A percentile compares a stretch with the other conserved stretches of the same genome.
phyloP scores from a whole-genome alignment of 2,329 filamentous ascomycete genomes.

The Aspergillus jensenii region DNA sequence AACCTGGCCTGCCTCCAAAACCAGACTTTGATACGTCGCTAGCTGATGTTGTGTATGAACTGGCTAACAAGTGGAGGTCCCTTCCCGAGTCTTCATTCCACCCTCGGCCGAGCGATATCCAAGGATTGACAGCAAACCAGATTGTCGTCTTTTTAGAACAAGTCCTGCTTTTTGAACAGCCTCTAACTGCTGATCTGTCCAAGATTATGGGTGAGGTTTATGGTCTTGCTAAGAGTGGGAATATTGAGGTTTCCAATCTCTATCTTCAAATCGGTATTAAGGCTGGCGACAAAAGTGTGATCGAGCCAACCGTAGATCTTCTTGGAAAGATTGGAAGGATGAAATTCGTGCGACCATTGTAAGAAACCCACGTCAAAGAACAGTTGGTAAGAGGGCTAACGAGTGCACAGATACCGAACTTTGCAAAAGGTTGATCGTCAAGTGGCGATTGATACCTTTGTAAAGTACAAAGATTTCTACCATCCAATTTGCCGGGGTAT shows the following conservation, averaged over 20 bases:
- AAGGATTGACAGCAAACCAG: conserved; percentile 79
- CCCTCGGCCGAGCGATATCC: conserved; percentile 68
- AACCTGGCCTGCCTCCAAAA: conserved; percentile 84
- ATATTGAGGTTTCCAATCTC: conserved; percentile 80
- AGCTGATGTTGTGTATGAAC: conserved; percentile 78
- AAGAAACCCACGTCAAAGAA: conserved; percentile 19
- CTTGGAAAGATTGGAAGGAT: conserved; percentile 84
- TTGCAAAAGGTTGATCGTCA: conserved; percentile 72
- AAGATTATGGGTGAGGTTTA: conserved; percentile 74
- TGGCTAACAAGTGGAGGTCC: conserved; percentile 79
- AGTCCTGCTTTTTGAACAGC: conserved; percentile 65
- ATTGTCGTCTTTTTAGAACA: conserved; percentile 86
- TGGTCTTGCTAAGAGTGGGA: conserved; percentile 69
- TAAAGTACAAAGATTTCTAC: conserved; percentile 87
- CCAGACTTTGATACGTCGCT: conserved; percentile 87
- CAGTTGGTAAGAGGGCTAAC: conserved; percentile 14
- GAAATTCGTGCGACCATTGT: conserved; percentile 94
- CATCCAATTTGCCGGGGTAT: conserved; percentile 87
- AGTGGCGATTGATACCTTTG: conserved; percentile 78
- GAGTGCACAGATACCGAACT: conserved; percentile 53
- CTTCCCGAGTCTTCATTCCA: conserved; percentile 49
- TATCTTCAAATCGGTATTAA: conserved; percentile 79
- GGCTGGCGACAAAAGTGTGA: conserved; percentile 68
- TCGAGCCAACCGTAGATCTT: conserved; percentile 70
- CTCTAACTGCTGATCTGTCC: conserved; percentile 65